Evolutionary conservation across 192 early-diverging fungal species (phyloP), one percentile per base, ranked within the genome.

Genomic region (Coemansia sp.): DNA sequence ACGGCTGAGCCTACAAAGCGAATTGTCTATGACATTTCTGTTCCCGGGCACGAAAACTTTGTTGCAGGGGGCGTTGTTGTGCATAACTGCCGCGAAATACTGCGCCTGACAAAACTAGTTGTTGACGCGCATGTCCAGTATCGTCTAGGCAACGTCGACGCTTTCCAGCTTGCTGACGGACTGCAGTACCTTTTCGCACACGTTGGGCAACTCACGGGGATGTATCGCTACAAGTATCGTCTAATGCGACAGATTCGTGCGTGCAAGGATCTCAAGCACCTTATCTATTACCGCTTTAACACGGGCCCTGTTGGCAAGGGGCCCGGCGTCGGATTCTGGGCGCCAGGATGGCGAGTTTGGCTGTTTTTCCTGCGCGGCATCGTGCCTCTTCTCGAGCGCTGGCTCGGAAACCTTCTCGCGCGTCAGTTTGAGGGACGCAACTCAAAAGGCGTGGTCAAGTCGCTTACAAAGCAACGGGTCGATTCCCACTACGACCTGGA

Each of bases 201-300:
- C 73, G 95, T 99, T 16, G 97, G 97, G 35, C 97, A 99, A 81
- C 80, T 99, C 59, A 98, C 97, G 16, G 97, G 97, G 63, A 99
- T 99, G 95, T 99, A 99, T 84, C 90, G 96, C 64, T 98, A 99
- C 88, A 99, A 99, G 85, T 99, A 99, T 81, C 86, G 91, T 43
- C 76, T 99, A 45, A 98, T 99, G 96, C 68, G 94, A 65, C 97
- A 99, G 77, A 95, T 99, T 66, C 92, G 96, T 61, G 94, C 94
- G 76, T 87, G 93, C 82, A 96, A 95, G 74, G 95, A 97, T 76
- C 81, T 97, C 79, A 97, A 97, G 78, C 95, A 97, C 63, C 76
- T 95, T 68, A 96, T 97, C 56, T 94, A 95, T 85, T 91, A 88
- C 72, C 88, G 93, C 18, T 96, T 97, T 81, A 99, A 75, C 83